Evolutionary conservation across 1,139 yeast species (phyloP).

Genomic region (Sugiyamaella japonica): DNA sequence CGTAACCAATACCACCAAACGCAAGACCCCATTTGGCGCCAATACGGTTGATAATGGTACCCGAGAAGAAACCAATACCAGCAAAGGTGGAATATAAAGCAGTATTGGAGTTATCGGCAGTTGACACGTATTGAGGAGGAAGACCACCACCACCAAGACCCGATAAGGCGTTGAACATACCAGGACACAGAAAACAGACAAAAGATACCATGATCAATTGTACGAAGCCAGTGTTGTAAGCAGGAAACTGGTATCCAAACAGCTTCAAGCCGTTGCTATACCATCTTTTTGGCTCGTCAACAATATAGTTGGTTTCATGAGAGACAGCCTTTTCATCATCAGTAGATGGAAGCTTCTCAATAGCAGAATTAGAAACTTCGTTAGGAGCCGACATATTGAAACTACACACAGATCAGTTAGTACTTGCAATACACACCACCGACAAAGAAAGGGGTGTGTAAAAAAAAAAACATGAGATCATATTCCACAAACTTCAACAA

Average conservation of each 20-base stretch:
- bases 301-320: not conserved
- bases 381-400: constrained; percentile 11
- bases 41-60: constrained; percentile 55
- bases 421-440: no score
- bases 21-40: constrained; percentile 53
- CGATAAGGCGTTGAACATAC: constrained; percentile 56
- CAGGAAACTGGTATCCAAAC: constrained; percentile 23
- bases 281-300: constrained; percentile 24
- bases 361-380: not conserved
- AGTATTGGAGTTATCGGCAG: constrained; percentile 54
- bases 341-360: constrained; percentile 7
- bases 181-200: constrained; percentile 42
- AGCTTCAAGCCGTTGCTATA: constrained; percentile 26
- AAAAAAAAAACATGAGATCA: not conserved
- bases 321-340: constrained; percentile 15
- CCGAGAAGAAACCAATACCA: constrained; percentile 60
- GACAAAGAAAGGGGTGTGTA: no score
- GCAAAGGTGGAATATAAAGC: constrained; percentile 57
- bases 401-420: not conserved
- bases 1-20: constrained; percentile 59
- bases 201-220: constrained; percentile 37
- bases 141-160: constrained; percentile 57
- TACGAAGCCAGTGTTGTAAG: constrained; percentile 31
- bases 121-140: constrained; percentile 40
- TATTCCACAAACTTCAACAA: no score